A percentile compares a stretch with the other conserved stretches of the same genome.
Conservation (phyloP, 1,139 yeast genomes). For the Kodamaea anthophila region DNA sequence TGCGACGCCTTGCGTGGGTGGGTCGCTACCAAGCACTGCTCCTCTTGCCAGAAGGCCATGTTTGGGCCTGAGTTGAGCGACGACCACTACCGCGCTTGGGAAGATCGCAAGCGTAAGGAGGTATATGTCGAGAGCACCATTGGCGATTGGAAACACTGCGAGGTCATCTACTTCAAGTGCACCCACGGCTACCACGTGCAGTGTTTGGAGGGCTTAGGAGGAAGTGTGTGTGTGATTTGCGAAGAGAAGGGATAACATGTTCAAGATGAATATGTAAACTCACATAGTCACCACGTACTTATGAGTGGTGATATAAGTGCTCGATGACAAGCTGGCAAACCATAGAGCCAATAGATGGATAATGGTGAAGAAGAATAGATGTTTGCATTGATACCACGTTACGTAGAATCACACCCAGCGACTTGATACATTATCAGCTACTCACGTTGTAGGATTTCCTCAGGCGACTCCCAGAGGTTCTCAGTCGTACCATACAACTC, state of each 20-base stretch:
- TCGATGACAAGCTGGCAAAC: too few relatives aligned
- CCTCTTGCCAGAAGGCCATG: slow-evolving; percentile 60
- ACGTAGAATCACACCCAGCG: too few relatives aligned
- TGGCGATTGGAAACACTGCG: slow-evolving; percentile 13
- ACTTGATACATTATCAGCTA: too few relatives aligned
- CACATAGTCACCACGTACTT: too few relatives aligned
- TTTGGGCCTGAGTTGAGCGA: slow-evolving; percentile 47
- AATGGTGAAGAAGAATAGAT: too few relatives aligned
- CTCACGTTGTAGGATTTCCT: too few relatives aligned
- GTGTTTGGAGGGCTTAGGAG: slow-evolving; percentile 37
- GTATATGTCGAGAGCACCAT: slow-evolving; percentile 2
- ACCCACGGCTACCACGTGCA: slow-evolving; percentile 62
- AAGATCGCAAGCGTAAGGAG: slow-evolving; percentile 18
- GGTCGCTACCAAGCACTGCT: slow-evolving; percentile 53
- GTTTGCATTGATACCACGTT: too few relatives aligned
- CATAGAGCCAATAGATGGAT: too few relatives aligned
- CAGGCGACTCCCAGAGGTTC: too few relatives aligned
- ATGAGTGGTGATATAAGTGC: too few relatives aligned
- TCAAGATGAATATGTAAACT: background rate
- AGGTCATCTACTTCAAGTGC: slow-evolving; percentile 32
- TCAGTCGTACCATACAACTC: too few relatives aligned
- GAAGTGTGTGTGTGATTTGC: slow-evolving; percentile 10
- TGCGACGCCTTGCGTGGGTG: slow-evolving; percentile 49
- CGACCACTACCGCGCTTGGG: slow-evolving; percentile 43
- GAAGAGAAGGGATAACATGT: slow-evolving; percentile 1